A percentile compares a stretch with the other conserved stretches of the same genome.
Conservation (phyloP, 495 filamentous ascomycete genomes). For the Cercophora sp. region DNA sequence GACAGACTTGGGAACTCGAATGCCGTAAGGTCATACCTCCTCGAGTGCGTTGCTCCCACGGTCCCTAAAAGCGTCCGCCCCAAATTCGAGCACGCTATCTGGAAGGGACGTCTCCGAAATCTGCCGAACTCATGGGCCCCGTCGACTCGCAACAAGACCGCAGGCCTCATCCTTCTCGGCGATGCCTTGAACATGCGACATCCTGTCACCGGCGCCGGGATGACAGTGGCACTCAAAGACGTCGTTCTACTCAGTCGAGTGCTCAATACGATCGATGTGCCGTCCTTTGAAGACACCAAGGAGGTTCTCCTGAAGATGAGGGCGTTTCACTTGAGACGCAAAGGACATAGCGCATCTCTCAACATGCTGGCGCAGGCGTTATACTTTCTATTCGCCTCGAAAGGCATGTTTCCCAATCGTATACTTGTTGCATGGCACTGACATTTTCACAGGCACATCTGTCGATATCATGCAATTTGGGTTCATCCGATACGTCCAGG, state of each 20-base stretch:
- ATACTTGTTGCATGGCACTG: too few species aligned
- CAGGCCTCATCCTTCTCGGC: slow-evolving; percentile 11
- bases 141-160: slow-evolving; percentile 5
- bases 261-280: slow-evolving; percentile 1
- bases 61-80: slow-evolving; percentile 1
- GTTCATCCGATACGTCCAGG: slow-evolving; percentile 15
- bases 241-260: not conserved
- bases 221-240: slow-evolving; percentile 19
- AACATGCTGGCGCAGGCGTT: slow-evolving; percentile 19
- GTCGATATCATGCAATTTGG: slow-evolving; percentile 18
- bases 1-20: not conserved
- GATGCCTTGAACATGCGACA: slow-evolving; percentile 19
- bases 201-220: slow-evolving; percentile 16
- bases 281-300: not conserved
- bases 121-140: slow-evolving; percentile 16
- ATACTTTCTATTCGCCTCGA: slow-evolving; percentile 13
- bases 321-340: slow-evolving; percentile 14
- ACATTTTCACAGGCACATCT: too few species aligned
- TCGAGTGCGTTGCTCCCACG: not conserved
- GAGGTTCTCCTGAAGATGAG: not conserved
- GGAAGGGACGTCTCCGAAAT: slow-evolving; percentile 10
- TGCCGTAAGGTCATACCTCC: slow-evolving; percentile 11
- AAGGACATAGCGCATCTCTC: slow-evolving; percentile 11
- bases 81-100: not conserved
- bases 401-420: slow-evolving; percentile 2